These are phyloP conservation scores for Phalaenopsis equestris DNA, from an alignment of 106 monocot species.

Conservation along the genomic window DNA sequence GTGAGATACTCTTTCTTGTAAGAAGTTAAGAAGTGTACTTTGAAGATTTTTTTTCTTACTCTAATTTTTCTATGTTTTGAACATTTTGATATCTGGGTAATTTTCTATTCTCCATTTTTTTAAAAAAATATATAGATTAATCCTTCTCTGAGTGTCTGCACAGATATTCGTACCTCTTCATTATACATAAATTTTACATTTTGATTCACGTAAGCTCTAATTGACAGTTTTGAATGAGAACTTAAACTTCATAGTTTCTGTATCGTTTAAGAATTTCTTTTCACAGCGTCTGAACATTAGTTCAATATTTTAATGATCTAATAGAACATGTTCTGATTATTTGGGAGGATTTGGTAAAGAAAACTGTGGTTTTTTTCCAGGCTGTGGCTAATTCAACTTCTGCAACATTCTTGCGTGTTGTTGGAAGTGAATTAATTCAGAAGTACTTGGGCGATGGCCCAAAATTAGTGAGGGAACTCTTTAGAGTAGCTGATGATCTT, in stretches of 20 bases:
- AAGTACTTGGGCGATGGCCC: conserved; percentile 97
- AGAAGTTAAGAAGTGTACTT: no score
- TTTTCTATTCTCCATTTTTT: neutral
- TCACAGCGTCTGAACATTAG: neutral
- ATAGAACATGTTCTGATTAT: no score
- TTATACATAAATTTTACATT: neutral
- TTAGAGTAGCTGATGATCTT: conserved; percentile 93
- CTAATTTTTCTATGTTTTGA: neutral
- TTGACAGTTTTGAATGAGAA: neutral
- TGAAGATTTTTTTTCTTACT: no score
- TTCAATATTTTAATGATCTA: neutral
- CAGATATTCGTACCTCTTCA: neutral
- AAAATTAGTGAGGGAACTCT: conserved; percentile 90
- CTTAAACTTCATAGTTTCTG: neutral
- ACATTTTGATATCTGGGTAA: neutral
- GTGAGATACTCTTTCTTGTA: no score
- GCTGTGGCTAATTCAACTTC: conserved; percentile 96
- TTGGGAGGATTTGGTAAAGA: no score
- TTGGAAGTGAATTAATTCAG: conserved; percentile 95
- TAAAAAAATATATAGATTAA: neutral
- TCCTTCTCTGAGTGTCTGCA: neutral
- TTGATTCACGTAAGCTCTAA: neutral
- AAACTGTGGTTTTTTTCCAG: conserved; percentile 25
- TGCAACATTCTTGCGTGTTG: conserved; percentile 95
- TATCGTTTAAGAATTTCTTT: neutral